Percentiles rank a stretch among this genome's conserved stretches.
These are phyloP conservation scores for Theobroma cacao DNA, from an alignment of 345 rosid species.

Conservation along the genomic window DNA sequence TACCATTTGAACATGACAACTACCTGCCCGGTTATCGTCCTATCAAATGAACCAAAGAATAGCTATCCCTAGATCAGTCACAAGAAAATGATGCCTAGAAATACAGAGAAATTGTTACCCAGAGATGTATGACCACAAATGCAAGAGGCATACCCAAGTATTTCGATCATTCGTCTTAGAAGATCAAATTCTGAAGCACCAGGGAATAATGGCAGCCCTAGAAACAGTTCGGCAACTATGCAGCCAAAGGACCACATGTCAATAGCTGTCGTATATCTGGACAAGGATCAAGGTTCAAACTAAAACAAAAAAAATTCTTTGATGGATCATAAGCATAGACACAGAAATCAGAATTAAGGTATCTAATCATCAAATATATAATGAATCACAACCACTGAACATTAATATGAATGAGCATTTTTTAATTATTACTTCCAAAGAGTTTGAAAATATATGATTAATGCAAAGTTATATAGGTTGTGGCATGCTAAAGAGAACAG, in stretches of 20 bases:
- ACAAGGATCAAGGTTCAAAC: conserved; percentile 45
- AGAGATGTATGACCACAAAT: not conserved
- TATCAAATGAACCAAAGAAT: not conserved
- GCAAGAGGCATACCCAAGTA: conserved; percentile 71
- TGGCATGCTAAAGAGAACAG: not conserved
- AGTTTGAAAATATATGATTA: not conserved
- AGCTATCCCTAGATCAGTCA: conserved; percentile 1
- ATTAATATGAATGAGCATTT: not conserved
- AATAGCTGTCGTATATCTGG: conserved; percentile 91
- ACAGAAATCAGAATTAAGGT: not conserved
- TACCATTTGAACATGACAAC: not conserved
- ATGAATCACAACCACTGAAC: not conserved
- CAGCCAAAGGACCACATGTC: conserved; percentile 99
- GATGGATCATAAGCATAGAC: not conserved
- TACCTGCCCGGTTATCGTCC: not conserved
- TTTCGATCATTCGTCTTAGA: conserved; percentile 83
- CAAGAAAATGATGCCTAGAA: not conserved
- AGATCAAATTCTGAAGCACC: conserved; percentile 99
- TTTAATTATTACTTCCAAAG: not conserved
- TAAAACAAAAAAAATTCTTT: not conserved
- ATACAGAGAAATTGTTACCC: not conserved
- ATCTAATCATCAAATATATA: not conserved
- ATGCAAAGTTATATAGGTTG: not conserved
- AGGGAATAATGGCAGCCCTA: conserved; percentile 95
- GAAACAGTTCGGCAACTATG: conserved; percentile 97